Evolutionary conservation across 164 flowering plant species (phyloP).

Genomic region (Aristolochia californica): DNA sequence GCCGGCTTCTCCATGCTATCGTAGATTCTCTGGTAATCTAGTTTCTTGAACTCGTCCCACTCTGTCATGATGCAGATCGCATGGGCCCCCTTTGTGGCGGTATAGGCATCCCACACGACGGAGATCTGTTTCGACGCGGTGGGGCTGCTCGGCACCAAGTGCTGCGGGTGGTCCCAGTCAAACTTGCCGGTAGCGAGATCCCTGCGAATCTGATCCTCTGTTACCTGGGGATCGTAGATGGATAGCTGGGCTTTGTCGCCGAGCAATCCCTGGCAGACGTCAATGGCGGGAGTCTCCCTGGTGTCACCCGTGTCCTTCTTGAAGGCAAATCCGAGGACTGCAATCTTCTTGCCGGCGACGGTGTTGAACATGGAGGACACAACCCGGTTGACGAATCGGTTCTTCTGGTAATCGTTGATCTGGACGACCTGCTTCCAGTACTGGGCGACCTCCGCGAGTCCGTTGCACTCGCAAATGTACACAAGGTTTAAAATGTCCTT

Average conservation of each 20-base stretch:
- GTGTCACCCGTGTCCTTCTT: conserved; percentile 19
- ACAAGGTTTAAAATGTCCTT: conserved; percentile 18
- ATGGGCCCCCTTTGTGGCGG: conserved; percentile 53
- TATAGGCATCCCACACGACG: conserved; percentile 41
- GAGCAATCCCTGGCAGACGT: conserved; percentile 22
- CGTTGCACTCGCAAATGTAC: conserved; percentile 22
- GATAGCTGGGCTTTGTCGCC: conserved; percentile 47
- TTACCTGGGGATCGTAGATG: conserved; percentile 62
- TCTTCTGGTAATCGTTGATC: conserved; percentile 19
- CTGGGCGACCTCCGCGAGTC: conserved; percentile 15
- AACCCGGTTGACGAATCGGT: conserved; percentile 15
- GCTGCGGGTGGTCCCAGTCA: conserved; percentile 59
- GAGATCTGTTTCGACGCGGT: conserved; percentile 28
- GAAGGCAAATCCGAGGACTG: conserved; percentile 17
- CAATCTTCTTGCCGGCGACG: conserved; percentile 21
- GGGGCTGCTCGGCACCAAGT: conserved; percentile 39
- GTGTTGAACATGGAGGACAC: conserved; percentile 21
- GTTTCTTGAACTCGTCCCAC: conserved; percentile 59
- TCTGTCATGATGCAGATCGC: conserved; percentile 61
- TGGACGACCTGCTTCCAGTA: conserved; percentile 16
- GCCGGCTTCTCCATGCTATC: conserved; percentile 66
- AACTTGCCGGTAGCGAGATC: conserved; percentile 50
- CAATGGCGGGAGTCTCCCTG: conserved; percentile 16
- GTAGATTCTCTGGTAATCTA: conserved; percentile 44
- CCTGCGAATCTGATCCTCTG: conserved; percentile 50